Evolutionary conservation across 306 rosid genomes (phyloP), one percentile per base, ranked within the genome.

Genomic region (Medicago arabica): DNA sequence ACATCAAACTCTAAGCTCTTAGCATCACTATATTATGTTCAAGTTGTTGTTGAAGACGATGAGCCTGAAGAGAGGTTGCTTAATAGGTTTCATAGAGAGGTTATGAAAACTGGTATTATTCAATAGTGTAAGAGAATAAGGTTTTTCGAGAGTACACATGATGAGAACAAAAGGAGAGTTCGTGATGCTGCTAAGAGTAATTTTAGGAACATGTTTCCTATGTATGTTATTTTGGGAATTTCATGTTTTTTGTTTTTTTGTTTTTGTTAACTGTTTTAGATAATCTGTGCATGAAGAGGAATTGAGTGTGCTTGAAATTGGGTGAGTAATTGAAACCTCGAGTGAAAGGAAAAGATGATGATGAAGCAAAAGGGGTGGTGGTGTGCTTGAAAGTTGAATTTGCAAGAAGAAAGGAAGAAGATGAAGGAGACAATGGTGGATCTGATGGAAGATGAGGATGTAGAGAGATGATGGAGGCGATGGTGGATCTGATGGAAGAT

Each of bases 141-240:
- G 69, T 91, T 69, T 82, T 82, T 76, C 11, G 96, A 93, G 85
- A 91, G 75, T 79, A 79, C 82, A 50, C 98, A 89, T 78, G 96
- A 92, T 4, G 87, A 87, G 78, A 89, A 85, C 89, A 95, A 92
- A 78, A 95, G 97, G 40, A 87, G 66, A 82, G 1, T 69, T 9
- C 91, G 96, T 3, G 98, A 94, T n/a, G 95, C 95, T 71, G 93
- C 98, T 23, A 89, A 86, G 81, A 92, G 98, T 54, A 94, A 89
- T 44, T 81, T 87, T 11, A 84, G 92, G 34, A 3, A 6, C 23
- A 74, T 60, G 53, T 68, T n/a, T 28, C 57, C 57, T 8, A 67
- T 39, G 55, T 67, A 25, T 25, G 12, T n/a, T n/a, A n/a, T 28
- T n/a, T n/a, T n/a, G n/a, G n/a, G 12, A 5, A 23, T 23, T 59